Base-by-base conservation (phyloP, 2,329 filamentous ascomycete species). In the Aspergillus brunneoviolaceus region DNA sequence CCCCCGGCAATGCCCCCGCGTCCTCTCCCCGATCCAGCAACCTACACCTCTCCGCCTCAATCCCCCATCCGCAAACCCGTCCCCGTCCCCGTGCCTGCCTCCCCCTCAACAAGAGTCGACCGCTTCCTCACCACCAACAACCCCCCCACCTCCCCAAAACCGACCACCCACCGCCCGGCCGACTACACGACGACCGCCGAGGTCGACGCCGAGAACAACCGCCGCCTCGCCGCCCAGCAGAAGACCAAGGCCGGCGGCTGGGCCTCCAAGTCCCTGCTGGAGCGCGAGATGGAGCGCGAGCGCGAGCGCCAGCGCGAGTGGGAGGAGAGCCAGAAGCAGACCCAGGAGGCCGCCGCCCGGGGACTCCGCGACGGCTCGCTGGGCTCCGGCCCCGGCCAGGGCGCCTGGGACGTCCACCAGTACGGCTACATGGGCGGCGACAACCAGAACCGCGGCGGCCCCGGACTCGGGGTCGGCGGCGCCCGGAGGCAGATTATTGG, bases 241-340 rank as follows among this genome's bases (percentile, higher is more conserved):
- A 84, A 83, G 68, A 87, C 85, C 31, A 83, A 83, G 63, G 84
- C 84, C 12, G 82, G 81, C 21, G 84, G 83, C 2, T 87, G 84
- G 84, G 84, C 85, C 0, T 82, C 80, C n/a, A 87, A 86, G 68
- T 86, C 84, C 2, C 78, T 89, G 1, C 78, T 88, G 3, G 85
- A 88, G 68, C 82, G 85, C 7, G 86, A 89, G 65, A 89, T 88
- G 86, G 86, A 89, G 70, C 83, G 84, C 21, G 86, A 89, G 69
- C 81, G 86, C 16, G 84, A 87, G 68, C 80, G 86, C 51, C 86
- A 88, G 69, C 78, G 81, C 42, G 86, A 89, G 62, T 89, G 86
- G 86, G 86, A 88, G 69, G 82, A 86, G 49, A 77, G 77, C 21
- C 86, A 89, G 69, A 79, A 83, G 55, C 79, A 76, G 16, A 77